Evolutionary conservation across 2,329 filamentous ascomycete species (phyloP), one percentile per base, ranked within the genome.

Genomic region (Akanthomyces lecanii): DNA sequence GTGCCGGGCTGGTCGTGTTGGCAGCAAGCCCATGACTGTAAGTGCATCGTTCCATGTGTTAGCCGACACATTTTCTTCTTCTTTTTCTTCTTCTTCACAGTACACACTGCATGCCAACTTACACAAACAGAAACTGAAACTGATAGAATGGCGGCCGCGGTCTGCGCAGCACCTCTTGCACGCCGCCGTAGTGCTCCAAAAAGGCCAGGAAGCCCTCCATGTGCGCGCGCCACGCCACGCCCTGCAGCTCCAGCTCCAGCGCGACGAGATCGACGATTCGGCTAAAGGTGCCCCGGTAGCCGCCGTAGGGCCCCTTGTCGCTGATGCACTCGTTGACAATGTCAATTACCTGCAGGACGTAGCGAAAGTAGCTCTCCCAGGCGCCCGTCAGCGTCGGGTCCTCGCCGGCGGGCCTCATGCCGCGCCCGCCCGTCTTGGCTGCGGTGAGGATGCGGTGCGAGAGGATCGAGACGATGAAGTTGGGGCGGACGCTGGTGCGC

Each of bases 261-360:
- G 40, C 25, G 23, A 45, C 25, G 12, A n/a, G 28, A 30, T 58
- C 56, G 21, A 50, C 18, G 54, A 59, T 59, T 2, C 56, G 23
- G 56, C 30, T 47, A 23, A 47, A 47, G 12, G 40, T 23, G 1
- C 16, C 40, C 10, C 16, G 6, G 54, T 47, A 47, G 16, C 28
- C 11, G 18, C 40, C 40, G 16, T 40, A 36, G 10, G 54, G 33
- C 10, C 28, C 50, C 50, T 18, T n/a, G 40, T 36, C 28, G 28
- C 40, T 2, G 42, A 57, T 47, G n/a, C 54, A 57, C 56, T 59
- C 44, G 45, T 48, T 59, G 30, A 50, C 33, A 21, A 50, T 59
- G 45, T 1, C 56, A n/a, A 28, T 50, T 28, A 25, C 44, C 16
- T 38, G 7, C 7, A 50, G 33, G 16, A 60, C 47, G 45, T 21